Conservation (phyloP, 106 monocot genomes). For the Dendrobium chrysotoxum region DNA sequence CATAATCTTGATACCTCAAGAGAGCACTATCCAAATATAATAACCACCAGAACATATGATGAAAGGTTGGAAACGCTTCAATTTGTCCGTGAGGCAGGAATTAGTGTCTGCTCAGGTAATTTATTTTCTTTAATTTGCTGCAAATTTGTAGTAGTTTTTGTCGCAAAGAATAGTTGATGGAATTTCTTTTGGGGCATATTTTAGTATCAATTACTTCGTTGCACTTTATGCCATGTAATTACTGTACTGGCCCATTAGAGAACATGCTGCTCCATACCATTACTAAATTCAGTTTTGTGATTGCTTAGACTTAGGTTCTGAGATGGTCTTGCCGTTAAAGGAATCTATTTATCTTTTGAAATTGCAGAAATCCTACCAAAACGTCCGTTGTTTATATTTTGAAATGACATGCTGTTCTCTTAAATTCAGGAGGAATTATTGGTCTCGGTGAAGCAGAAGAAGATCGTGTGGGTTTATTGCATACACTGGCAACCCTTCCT, state of each 20-base stretch:
- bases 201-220: background rate
- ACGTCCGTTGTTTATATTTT: background rate
- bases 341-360: background rate
- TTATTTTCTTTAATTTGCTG: background rate
- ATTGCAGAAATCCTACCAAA: background rate
- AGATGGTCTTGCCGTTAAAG: background rate
- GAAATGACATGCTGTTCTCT: background rate
- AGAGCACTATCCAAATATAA: slow-evolving; percentile 95
- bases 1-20: slow-evolving; percentile 99
- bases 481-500: slow-evolving; percentile 88
- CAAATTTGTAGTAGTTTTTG: background rate
- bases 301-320: background rate
- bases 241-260: background rate
- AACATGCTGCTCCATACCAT: background rate
- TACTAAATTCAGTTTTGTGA: too few species aligned
- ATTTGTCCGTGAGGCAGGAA: slow-evolving; percentile 86
- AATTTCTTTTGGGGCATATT: background rate
- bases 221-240: background rate
- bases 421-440: slow-evolving; percentile 77
- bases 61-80: slow-evolving; percentile 88
- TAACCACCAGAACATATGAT: slow-evolving; percentile 94
- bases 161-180: background rate
- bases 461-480: slow-evolving; percentile 90
- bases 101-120: slow-evolving; percentile 91
- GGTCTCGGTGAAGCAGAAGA: slow-evolving; percentile 97